Evolutionary conservation across 257 asterid species (phyloP), one percentile per base, ranked within the genome.

Genomic region (Fraxinus excelsior): DNA sequence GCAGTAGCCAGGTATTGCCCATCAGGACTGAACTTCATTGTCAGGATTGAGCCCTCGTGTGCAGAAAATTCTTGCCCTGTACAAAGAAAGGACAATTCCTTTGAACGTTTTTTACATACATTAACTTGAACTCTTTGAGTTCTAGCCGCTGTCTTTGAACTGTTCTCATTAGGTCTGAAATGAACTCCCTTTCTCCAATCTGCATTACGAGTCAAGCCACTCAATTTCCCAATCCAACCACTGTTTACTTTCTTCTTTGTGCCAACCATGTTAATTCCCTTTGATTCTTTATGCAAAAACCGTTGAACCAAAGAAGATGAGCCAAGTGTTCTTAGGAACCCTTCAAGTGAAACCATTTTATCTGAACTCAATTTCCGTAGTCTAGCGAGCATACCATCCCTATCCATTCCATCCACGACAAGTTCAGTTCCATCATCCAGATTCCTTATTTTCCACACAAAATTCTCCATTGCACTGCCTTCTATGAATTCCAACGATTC

Each of bases 1-100:
- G 93, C 99, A 83, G 95, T 94, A 35, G 97, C 99, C 81, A 92
- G 84, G 79, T 80, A 88, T 70, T 84, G 91, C 44, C 97, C 97
- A 75, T 91, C 97, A 13, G 84, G 88, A 81, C 95, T 91, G 82
- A 94, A 94, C 84, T 91, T 92, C 99, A 94, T 90, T 4, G 97
- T 89, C 84, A 88, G 82, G 68, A 94, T 87, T 13, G 97, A 90
- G 79, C 97, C 99, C 67, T 90, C 84, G 26, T 94, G 99, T 2
- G 97, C 99, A 5, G 89, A 84, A 81, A 94, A 86, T 64, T 94
- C 96, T 82, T 94, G 99, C 69, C 94, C 95, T 2, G 84, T 70
- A 76, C 82, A 86, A 46, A 92, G 91, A 3, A 92, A 84, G 34
- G 97, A 91, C 32, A 94, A 76, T 80, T 94, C 98, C 82, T 92